Evolutionary conservation across 1,284 basidiomycete genomes (phyloP), one percentile per base, ranked within the genome.

Genomic region (Xerocomus amazonicus): DNA sequence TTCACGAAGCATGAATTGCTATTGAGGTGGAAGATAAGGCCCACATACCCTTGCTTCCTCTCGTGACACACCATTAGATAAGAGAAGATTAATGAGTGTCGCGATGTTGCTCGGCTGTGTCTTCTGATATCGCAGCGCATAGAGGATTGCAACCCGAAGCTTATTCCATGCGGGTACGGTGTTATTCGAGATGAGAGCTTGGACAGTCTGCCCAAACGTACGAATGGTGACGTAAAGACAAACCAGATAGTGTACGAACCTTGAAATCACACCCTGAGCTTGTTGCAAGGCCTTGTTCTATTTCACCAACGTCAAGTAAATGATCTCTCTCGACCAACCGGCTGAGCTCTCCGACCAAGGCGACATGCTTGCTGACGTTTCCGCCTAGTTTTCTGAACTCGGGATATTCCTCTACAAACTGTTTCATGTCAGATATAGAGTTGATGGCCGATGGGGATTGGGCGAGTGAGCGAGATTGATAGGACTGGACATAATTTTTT

Each of bases 351-450:
- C 96, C 96, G 0, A 99, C 93, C 10, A 99, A 73, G 8, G 95
- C 90, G 19, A 99, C 97, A 64, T 99, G 97, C 70, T 99, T 99
- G 71, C 90, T 93, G 29, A 99, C 97, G 68, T 99, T 99, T 19
- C 95, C 95, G 4, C 97, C 93, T 29, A 99, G 78, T 64, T 95
- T 95, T 57, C 87, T 79, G 67, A 99, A 98, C 69, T 99, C 97
- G 2, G 97, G 97, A 70, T 97, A 99, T 60, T 97, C 95, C 67
- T 99, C 97, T 3, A 99, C 90, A 62, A 99, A 99, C 17, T 83
- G 83, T 68, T 97, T 97, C 95, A 97, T 97, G 63, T 99, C 97
- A 8, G 87, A 75, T 51, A 99, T 93, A 0, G 96, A 98, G 66
- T 97, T 96, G 59, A 99, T 97, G 16, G 89, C 77, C 10, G 83